Conservation (phyloP, 169 alveolate species). For the Theileria annulata region DNA sequence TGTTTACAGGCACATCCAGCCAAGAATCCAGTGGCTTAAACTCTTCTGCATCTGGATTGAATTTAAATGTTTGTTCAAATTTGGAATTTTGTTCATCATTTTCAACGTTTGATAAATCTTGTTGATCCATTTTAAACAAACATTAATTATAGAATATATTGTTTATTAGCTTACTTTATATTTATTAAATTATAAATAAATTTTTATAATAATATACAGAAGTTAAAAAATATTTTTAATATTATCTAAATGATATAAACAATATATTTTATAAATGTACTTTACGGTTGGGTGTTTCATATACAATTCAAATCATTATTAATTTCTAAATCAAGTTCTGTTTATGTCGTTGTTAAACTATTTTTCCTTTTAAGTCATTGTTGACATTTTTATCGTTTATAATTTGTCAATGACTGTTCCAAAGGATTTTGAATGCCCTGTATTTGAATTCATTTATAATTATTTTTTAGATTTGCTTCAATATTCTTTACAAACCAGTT, state of each 20-base stretch:
- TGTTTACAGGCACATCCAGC: conserved; percentile 16
- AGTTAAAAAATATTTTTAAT: not conserved
- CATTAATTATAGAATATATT: not conserved
- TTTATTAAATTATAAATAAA: not conserved
- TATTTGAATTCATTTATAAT: not conserved
- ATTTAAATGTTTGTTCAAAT: conserved; percentile 32
- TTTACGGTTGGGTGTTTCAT: not conserved
- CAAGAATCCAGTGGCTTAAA: conserved; percentile 57
- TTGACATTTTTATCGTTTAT: not conserved
- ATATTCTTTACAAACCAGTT: conserved; percentile 71
- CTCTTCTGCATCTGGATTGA: conserved; percentile 56
- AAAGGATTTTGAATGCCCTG: conserved; percentile 61
- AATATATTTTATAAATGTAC: not conserved
- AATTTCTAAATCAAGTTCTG: not conserved
- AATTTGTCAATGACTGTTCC: conserved; percentile 12
- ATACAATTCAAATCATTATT: too few relatives aligned
- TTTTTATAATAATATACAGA: not conserved
- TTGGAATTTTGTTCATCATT: not conserved
- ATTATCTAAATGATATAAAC: not conserved
- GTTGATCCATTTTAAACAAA: not conserved
- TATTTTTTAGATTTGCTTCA: conserved; percentile 67
- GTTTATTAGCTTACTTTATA: not conserved
- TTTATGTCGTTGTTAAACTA: not conserved
- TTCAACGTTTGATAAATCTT: not conserved
- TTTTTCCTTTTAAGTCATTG: not conserved